Evolutionary conservation across 2,329 filamentous ascomycete genomes (phyloP).

Genomic region (Bimuria novae-zelandiae): DNA sequence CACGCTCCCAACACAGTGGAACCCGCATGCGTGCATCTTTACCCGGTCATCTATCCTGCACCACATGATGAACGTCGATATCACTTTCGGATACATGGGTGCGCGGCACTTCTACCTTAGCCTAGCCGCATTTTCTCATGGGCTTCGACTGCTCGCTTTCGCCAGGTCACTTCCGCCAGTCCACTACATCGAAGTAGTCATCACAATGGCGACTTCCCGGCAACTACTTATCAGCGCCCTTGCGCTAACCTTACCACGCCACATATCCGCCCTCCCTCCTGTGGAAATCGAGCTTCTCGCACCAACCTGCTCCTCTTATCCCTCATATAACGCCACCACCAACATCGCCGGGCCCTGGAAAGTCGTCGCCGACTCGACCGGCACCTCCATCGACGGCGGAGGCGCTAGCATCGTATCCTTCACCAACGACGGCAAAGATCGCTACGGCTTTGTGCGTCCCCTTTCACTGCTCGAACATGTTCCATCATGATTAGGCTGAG

Average conservation of each 20-base stretch:
- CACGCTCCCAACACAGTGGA: background rate
- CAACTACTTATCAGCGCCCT: no score
- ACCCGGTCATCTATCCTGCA: constrained; percentile 1
- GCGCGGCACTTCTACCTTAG: background rate
- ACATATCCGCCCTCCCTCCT: background rate
- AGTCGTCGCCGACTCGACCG: constrained; percentile 9
- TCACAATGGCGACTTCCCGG: no score
- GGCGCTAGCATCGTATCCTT: constrained; percentile 9
- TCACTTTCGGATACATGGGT: background rate
- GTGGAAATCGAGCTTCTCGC: constrained; percentile 4
- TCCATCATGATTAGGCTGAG: background rate
- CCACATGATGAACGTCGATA: background rate
- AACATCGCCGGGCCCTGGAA: constrained; percentile 10
- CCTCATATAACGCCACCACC: constrained; percentile 13
- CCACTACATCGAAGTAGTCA: no score
- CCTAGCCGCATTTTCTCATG: background rate
- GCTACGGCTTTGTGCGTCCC: constrained; percentile 14
- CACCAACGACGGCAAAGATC: constrained; percentile 14
- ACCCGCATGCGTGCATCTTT: background rate
- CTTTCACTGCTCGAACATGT: background rate
- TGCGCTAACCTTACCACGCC: background rate
- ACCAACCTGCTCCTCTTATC: constrained; percentile 12
- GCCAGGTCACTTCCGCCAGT: no score
- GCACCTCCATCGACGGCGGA: constrained; percentile 6
- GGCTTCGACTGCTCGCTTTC: no score